phyloP scores from a whole-genome alignment of 306 rosid species.

The Senna siamea region DNA sequence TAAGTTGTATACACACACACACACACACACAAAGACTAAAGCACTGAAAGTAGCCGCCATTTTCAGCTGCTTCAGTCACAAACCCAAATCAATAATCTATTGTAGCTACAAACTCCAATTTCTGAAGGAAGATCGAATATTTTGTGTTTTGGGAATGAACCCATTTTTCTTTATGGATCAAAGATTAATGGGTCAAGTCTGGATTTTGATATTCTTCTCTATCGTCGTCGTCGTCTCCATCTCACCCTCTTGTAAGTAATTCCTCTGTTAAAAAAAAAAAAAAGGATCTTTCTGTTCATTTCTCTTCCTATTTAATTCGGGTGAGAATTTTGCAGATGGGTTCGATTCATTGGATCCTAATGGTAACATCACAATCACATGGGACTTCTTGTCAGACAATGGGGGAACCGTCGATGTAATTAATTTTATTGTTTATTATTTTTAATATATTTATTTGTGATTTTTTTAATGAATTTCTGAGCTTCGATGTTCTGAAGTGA shows the following conservation, averaged over 20 bases:
- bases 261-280: background rate
- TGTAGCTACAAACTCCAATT: background rate
- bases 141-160: background rate
- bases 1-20: background rate
- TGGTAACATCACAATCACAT: slow-evolving; percentile 64
- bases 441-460: background rate
- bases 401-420: slow-evolving; percentile 55
- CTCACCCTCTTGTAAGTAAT: slow-evolving; percentile 57
- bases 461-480: background rate
- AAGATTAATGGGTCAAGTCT: slow-evolving; percentile 33
- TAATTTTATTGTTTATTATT: background rate
- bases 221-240: slow-evolving; percentile 36
- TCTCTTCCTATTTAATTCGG: background rate
- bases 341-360: slow-evolving; percentile 73
- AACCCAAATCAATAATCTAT: background rate
- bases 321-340: slow-evolving; percentile 63
- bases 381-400: slow-evolving; percentile 66
- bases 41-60: slow-evolving; percentile 25
- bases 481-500: slow-evolving; percentile 2
- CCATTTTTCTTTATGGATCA: slow-evolving; percentile 32
- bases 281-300: background rate
- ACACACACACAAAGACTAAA: slow-evolving; percentile 3
- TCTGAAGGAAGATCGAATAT: background rate
- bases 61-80: background rate
- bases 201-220: slow-evolving; percentile 42